Base-by-base conservation (phyloP, 164 flowering plant species). In the Echeveria elegans region DNA sequence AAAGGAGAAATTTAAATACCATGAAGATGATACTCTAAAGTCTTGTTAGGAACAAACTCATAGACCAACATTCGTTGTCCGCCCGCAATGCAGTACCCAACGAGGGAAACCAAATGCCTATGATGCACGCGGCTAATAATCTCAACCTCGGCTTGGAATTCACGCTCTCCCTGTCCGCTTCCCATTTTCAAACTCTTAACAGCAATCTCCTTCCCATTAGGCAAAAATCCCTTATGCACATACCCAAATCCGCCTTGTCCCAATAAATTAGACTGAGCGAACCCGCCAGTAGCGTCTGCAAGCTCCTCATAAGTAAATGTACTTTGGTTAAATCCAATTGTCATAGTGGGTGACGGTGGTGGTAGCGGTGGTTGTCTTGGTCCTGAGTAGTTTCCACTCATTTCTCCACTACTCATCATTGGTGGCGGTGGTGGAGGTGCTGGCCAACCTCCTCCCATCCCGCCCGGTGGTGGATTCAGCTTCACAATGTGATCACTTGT, bases 201-300 rank as follows among this genome's bases (percentile, higher is more conserved):
- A 0, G 96, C 96, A 8, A 90, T 69, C 56, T 77, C 85, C 66
- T 75, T 82, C 1, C 96, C 93, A 73, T 80, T 82, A 6, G 87
- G 84, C 68, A 90, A 69, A 26, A 81, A 74, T 15, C 96, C 96
- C 69, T 84, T 90, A 73, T 88, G 87, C 21, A 90, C 96, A 70
- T 76, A 86, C 9, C 96, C 94, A 56, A 90, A 90, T 48, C 96
- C 96, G 2, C 96, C 96, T 72, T 86, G 92, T 0, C 96, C 96
- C 53, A 90, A 32, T 10, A 90, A 45, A 58, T 83, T 88, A 1
- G 76, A 75, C 68, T 83, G 76, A 36, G 84, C 59, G 65, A 90
- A 90, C 23, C 85, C 88, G 1, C 61, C 68, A 0, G 94, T 86
- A 0, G 93, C 93, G 0, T 77, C 66, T 0, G 85, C 86, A 1